These are phyloP conservation scores for Boletus bicolor DNA, from an alignment of 768 basidiomycete species.

Conservation along the genomic window DNA sequence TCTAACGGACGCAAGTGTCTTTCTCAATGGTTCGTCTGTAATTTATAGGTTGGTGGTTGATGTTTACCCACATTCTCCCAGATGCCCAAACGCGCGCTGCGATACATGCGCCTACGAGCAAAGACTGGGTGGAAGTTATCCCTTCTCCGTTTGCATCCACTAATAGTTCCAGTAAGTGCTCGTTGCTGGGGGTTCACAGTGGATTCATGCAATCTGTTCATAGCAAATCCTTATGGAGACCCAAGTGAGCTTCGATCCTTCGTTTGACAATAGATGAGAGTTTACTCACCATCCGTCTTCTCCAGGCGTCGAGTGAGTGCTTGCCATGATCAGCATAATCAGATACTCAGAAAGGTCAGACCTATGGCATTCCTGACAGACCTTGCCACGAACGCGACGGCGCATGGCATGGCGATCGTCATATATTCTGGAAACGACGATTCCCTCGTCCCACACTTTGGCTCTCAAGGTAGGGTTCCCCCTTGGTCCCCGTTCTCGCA, in stretches of 20 bases:
- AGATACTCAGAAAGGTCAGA: constrained; percentile 29
- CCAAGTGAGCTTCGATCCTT: constrained; percentile 28
- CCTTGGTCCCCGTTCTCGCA: background rate
- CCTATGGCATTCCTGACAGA: constrained; percentile 64
- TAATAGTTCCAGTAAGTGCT: constrained; percentile 8
- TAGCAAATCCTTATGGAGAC: constrained; percentile 20
- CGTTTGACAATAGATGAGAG: background rate
- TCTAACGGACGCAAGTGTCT: too few species aligned
- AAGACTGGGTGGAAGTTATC: constrained; percentile 37
- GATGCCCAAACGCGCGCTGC: constrained; percentile 53
- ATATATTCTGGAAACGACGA: constrained; percentile 71
- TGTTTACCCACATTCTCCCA: constrained; percentile 18
- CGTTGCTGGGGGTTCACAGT: background rate
- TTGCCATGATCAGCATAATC: background rate
- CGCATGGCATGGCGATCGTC: constrained; percentile 44
- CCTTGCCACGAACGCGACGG: constrained; percentile 62
- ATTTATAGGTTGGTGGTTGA: constrained; percentile 14
- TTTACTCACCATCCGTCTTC: background rate
- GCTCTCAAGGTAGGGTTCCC: constrained; percentile 43
- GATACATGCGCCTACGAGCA: constrained; percentile 66
- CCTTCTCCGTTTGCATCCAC: constrained; percentile 22
- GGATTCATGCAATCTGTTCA: background rate
- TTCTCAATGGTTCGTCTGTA: too few species aligned
- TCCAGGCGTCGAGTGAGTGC: constrained; percentile 36
- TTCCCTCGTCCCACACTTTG: constrained; percentile 53